Evolutionary conservation across 139 green algal species (phyloP).

Genomic region (Astrephomene gubernaculifera): DNA sequence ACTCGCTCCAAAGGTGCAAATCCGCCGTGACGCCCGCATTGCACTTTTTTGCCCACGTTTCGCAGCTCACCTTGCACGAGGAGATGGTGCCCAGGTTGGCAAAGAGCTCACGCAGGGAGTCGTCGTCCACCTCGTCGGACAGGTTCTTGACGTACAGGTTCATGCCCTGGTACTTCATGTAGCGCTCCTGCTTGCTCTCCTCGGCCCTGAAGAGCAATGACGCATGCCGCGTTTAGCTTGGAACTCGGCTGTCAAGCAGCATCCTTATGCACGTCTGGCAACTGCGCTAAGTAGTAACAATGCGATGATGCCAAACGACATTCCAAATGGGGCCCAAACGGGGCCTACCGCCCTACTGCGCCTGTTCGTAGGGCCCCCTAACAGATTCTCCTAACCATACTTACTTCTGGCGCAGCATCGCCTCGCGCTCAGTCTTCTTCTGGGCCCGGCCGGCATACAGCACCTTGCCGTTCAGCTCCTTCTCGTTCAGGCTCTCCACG

Average conservation of each 20-base stretch:
- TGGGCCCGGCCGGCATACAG: conserved; percentile 80
- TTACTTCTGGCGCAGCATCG: conserved; percentile 63
- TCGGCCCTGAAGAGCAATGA: conserved; percentile 14
- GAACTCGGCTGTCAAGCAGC: not conserved
- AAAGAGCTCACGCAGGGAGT: conserved; percentile 70
- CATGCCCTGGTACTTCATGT: conserved; percentile 87
- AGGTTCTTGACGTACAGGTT: conserved; percentile 98
- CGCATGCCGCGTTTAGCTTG: no score
- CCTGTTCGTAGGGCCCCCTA: no score
- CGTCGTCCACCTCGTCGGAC: conserved; percentile 83
- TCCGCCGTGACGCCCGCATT: no score
- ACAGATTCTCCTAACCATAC: not conserved
- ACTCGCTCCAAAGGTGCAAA: no score
- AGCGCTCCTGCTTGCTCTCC: conserved; percentile 69
- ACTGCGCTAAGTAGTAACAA: no score
- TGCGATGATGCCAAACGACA: no score
- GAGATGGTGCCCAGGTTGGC: conserved; percentile 86
- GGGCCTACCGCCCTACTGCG: no score
- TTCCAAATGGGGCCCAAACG: no score
- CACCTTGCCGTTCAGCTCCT: conserved; percentile 76
- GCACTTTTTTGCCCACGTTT: no score
- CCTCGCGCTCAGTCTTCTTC: conserved; percentile 94
- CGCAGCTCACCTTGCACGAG: conserved; percentile 74
- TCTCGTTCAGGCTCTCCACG: conserved; percentile 85
- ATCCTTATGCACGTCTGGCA: no score